Conservation (phyloP, 805 yeast species). For the Kluyveromyces wickerhamii region DNA sequence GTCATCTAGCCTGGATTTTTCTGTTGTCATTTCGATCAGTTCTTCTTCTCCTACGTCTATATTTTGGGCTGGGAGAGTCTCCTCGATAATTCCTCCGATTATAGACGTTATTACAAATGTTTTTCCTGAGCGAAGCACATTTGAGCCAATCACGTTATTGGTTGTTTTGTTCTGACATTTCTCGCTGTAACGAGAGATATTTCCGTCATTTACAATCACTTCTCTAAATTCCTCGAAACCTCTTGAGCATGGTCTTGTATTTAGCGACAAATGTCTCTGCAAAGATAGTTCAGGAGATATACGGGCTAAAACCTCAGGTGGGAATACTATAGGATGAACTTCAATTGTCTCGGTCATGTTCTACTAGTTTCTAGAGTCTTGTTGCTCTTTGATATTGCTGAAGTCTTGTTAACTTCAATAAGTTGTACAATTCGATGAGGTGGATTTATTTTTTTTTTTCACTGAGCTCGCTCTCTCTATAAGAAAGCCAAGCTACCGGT, state of each 20-base stretch:
- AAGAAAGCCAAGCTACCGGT: no score
- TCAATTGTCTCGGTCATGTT: slow-evolving; percentile 18
- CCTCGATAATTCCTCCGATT: slow-evolving; percentile 59
- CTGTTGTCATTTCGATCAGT: slow-evolving; percentile 14
- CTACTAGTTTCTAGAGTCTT: no score
- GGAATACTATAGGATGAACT: slow-evolving; percentile 48
- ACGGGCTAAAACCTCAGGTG: slow-evolving; percentile 75
- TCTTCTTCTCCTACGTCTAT: slow-evolving; percentile 34
- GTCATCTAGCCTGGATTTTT: slow-evolving; percentile 23
- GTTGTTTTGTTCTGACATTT: slow-evolving; percentile 19
- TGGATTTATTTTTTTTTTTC: no score
- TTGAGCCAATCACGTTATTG: slow-evolving; percentile 50
- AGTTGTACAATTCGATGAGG: no score
- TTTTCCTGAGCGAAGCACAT: slow-evolving; percentile 61
- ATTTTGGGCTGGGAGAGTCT: slow-evolving; percentile 35
- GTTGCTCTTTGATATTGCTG: background rate
- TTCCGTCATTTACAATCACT: slow-evolving; percentile 36
- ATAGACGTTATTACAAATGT: slow-evolving; percentile 67
- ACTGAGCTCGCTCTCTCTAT: no score
- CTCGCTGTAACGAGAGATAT: slow-evolving; percentile 32
- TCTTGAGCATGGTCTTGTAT: slow-evolving; percentile 70
- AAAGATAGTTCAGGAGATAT: slow-evolving; percentile 80
- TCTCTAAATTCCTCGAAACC: slow-evolving; percentile 65
- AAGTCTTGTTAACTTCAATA: background rate
- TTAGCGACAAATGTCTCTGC: slow-evolving; percentile 66